These are phyloP conservation scores for Aspergillus mulundensis DNA, from an alignment of 495 filamentous ascomycete species.

Conservation along the genomic window DNA sequence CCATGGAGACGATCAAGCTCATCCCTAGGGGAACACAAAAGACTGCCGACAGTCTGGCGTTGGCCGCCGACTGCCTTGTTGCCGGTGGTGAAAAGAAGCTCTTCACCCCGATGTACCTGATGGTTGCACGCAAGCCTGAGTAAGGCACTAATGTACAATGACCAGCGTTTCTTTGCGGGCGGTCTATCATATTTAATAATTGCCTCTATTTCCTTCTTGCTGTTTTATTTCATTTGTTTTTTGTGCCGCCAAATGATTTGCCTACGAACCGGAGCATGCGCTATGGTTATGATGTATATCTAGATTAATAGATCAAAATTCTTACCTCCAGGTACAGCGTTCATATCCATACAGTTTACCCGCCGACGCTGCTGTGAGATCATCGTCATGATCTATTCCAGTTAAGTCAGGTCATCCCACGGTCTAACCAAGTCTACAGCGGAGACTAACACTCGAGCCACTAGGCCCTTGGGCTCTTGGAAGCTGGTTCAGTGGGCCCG, in stretches of 20 bases:
- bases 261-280: conserved; percentile 20
- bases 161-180: conserved; percentile 13
- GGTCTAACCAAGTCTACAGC: background rate
- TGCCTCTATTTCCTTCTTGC: conserved; percentile 4
- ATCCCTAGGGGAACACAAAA: conserved; percentile 87
- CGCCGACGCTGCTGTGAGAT: background rate
- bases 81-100: conserved; percentile 87
- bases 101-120: conserved; percentile 99
- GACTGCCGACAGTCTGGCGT: conserved; percentile 83
- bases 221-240: conserved; percentile 9
- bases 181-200: conserved; percentile 22
- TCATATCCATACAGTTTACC: background rate
- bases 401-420: background rate
- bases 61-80: conserved; percentile 83
- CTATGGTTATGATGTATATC: conserved; percentile 20
- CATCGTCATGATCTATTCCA: background rate
- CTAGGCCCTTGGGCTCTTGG: background rate
- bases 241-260: conserved; percentile 19
- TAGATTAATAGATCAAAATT: conserved; percentile 13
- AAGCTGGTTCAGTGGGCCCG: background rate
- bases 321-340: background rate
- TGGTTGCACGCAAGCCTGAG: conserved; percentile 88
- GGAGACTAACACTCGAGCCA: background rate
- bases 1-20: conserved; percentile 68
- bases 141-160: conserved; percentile 26